Base-by-base conservation (phyloP, 495 filamentous ascomycete genomes). In the Penicillium simplicissimum region DNA sequence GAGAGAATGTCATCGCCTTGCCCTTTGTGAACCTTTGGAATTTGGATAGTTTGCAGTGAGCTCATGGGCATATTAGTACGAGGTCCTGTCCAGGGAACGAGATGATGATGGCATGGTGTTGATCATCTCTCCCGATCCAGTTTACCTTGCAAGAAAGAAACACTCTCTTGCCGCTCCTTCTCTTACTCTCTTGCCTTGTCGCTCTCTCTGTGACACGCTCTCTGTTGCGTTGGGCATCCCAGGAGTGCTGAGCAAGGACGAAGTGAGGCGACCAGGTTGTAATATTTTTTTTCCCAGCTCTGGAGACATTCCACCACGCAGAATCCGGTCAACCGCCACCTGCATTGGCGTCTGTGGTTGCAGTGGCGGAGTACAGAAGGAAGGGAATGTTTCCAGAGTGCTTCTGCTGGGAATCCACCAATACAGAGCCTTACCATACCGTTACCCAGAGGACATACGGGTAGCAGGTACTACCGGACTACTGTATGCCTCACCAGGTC, bases 251-350 rank as follows among this genome's bases (percentile, higher is more conserved):
- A 49, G 7, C 23, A 23, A 49, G 23, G 45, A 49, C n/a, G 45
- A 49, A 49, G 45, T 49, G 45, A 49, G 45, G 45, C 45, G 45
- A 49, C 23, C 23, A 15, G 19, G 42, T 21, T 10, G 28, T 31
- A 31, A 31, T 9, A 7, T n/a, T 25, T 49, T 25, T 25, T 23
- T 47, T 19, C 13, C 19, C 8, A 9, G 21, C 31, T 52, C 51
- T 52, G 33, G 42, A 45, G 42, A 45, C 42, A 21, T 45, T 45
- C 42, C 42, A 45, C 42, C 42, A 23, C 42, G 42, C 42, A 10
- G 42, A 21, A 11, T 21, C 42, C 36, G 17, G 31, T 52, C 28
- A 53, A 53, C 51, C 51, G 51, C 51, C 51, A 53, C 51, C 51
- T n/a, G 25, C 51, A 33, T 19, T 53, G 51, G 23, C 28, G 51